A percentile compares a stretch with the other conserved stretches of the same genome.
These are phyloP conservation scores for Hypoxylon perforatum DNA, from an alignment of 495 filamentous ascomycete species.

Conservation along the genomic window DNA sequence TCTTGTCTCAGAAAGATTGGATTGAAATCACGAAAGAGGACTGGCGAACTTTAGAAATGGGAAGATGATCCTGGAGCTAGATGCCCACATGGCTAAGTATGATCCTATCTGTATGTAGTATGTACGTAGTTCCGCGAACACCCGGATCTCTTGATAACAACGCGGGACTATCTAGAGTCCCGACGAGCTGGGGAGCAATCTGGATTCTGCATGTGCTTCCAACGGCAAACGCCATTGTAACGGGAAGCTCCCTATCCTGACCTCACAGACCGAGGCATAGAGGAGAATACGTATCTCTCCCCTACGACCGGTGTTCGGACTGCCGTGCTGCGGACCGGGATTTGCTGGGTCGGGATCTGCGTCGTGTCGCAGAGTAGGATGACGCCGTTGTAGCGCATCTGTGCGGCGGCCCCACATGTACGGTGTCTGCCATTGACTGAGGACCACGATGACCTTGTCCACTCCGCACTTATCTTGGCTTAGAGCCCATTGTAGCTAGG, in stretches of 20 bases:
- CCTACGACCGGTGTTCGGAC: conserved; percentile 36
- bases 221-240: conserved; percentile 30
- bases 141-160: neutral
- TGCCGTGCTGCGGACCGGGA: conserved; percentile 37
- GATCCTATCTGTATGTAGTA: conserved; percentile 13
- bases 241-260: conserved; percentile 25
- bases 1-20: too few species aligned
- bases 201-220: conserved; percentile 28
- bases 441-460: conserved; percentile 25
- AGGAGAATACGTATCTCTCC: conserved; percentile 12
- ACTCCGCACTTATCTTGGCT: conserved; percentile 15
- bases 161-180: conserved; percentile 30
- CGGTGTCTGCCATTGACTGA: conserved; percentile 21
- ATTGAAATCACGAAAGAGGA: too few species aligned
- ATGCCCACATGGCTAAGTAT: conserved; percentile 27
- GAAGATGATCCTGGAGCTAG: conserved; percentile 20
- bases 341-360: conserved; percentile 48
- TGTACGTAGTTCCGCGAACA: conserved; percentile 17
- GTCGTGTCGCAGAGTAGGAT: conserved; percentile 38
- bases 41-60: conserved; percentile 22
- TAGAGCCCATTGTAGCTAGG: conserved; percentile 23
- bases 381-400: conserved; percentile 29
- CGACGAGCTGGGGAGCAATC: conserved; percentile 28
- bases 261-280: conserved; percentile 16
- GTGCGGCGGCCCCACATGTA: conserved; percentile 33